Conservation (phyloP, 1,284 basidiomycete genomes). For the Cryptococcus neoformans region DNA sequence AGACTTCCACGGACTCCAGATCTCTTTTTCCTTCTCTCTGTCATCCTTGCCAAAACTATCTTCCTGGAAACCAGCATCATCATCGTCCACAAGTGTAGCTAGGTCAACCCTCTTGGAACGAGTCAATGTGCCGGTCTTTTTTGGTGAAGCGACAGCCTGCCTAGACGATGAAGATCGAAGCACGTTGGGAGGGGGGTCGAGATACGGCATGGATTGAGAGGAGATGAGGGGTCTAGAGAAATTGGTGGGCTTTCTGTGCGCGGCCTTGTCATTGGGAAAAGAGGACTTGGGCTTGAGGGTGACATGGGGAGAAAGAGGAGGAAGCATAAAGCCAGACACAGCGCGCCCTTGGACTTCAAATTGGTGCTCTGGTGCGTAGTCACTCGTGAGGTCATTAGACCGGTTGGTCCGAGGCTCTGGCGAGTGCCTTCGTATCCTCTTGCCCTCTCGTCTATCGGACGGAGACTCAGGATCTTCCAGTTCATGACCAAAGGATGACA, state of each 20-base stretch:
- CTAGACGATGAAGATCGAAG: slow-evolving; percentile 13
- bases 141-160: slow-evolving; percentile 1
- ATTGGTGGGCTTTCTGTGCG: slow-evolving; percentile 12
- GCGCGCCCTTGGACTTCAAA: slow-evolving; percentile 21
- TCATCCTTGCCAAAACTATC: slow-evolving; percentile 7
- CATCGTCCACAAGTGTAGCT: slow-evolving; percentile 14
- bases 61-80: slow-evolving; percentile 17
- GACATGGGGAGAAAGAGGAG: slow-evolving; percentile 31
- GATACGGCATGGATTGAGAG: slow-evolving; percentile 37
- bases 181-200: slow-evolving; percentile 32
- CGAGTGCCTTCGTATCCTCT: slow-evolving; percentile 21
- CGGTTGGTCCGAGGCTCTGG: slow-evolving; percentile 3
- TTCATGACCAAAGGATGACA: slow-evolving; percentile 25
- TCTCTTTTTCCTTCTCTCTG: slow-evolving; percentile 10
- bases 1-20: slow-evolving; percentile 40
- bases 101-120: slow-evolving; percentile 28
- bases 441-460: slow-evolving; percentile 19
- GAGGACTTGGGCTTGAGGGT: slow-evolving; percentile 23
- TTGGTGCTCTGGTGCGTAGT: slow-evolving; percentile 19
- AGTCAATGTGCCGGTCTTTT: slow-evolving; percentile 14
- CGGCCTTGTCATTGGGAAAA: slow-evolving; percentile 1
- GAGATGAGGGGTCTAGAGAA: slow-evolving; percentile 26
- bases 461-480: slow-evolving; percentile 32
- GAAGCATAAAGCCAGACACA: slow-evolving; percentile 30
- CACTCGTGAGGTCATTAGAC: neutral